Conservation (phyloP, 2,329 filamentous ascomycete genomes). For the Zarea fungicola region DNA sequence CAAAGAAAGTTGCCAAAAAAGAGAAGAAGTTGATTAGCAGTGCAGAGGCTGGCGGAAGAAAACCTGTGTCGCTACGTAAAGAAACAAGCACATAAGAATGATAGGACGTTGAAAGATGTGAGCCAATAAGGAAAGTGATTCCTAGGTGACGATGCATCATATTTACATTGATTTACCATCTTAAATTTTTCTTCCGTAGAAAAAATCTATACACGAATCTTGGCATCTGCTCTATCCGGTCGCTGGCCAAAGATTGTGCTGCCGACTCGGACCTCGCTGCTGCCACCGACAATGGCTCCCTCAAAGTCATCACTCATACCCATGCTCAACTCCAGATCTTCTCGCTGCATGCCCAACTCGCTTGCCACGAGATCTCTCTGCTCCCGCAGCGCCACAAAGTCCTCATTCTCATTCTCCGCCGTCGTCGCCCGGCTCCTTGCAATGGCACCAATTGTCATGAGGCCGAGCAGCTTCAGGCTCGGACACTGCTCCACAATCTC, state of each 20-base stretch:
- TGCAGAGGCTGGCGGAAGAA: too few species aligned
- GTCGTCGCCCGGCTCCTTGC: constrained; percentile 72
- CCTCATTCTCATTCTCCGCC: constrained; percentile 79
- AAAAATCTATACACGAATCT: constrained; percentile 46
- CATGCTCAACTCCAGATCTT: constrained; percentile 84
- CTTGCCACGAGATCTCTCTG: constrained; percentile 65
- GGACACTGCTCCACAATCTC: constrained; percentile 68
- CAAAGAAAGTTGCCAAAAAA: neutral
- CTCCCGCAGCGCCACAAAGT: constrained; percentile 67
- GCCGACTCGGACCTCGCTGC: constrained; percentile 83
- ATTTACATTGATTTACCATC: constrained; percentile 1
- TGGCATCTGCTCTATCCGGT: constrained; percentile 73
- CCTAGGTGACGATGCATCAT: too few species aligned
- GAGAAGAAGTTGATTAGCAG: too few species aligned
- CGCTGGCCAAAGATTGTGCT: constrained; percentile 90
- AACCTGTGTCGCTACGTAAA: too few species aligned
- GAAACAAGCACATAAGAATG: too few species aligned
- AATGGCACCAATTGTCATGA: constrained; percentile 98
- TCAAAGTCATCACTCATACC: constrained; percentile 98
- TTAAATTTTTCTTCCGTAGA: neutral
- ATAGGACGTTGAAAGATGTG: too few species aligned
- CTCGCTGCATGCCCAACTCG: constrained; percentile 42
- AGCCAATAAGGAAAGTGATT: too few species aligned
- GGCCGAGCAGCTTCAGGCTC: constrained; percentile 66
- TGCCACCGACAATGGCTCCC: constrained; percentile 76